phyloP scores from a whole-genome alignment of 129 eudicot genomes.

The Arctium minus region DNA sequence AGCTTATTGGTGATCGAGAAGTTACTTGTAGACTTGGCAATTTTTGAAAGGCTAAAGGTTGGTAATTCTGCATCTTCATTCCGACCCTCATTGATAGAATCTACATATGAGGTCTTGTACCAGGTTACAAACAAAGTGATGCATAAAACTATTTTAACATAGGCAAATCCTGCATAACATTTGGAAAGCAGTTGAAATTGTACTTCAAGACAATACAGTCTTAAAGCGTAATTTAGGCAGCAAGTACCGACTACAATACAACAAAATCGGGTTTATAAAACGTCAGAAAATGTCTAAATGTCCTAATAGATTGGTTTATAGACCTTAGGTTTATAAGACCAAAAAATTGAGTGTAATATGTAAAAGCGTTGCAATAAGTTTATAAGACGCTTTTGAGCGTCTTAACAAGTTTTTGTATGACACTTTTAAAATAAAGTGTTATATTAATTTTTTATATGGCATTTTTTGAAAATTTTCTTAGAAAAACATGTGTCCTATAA shows the following conservation, averaged over 20 bases:
- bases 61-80: neutral
- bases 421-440: no score
- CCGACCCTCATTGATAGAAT: neutral
- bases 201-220: neutral
- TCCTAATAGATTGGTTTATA: neutral
- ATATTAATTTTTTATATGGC: neutral
- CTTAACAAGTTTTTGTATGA: no score
- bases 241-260: neutral
- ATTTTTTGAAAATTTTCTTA: no score
- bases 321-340: no score
- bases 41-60: slow-evolving; percentile 1
- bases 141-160: neutral
- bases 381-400: no score
- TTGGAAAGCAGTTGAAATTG: neutral
- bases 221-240: neutral
- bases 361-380: no score
- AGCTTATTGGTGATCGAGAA: slow-evolving; percentile 1
- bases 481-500: neutral
- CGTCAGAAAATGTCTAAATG: no score
- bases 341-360: no score
- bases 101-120: neutral
- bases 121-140: neutral
- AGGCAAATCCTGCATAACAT: neutral
- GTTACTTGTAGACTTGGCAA: slow-evolving; percentile 2
- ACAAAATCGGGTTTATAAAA: neutral